These are phyloP conservation scores for Omphalea diandra DNA, from an alignment of 441 rosid species.

Conservation along the genomic window DNA sequence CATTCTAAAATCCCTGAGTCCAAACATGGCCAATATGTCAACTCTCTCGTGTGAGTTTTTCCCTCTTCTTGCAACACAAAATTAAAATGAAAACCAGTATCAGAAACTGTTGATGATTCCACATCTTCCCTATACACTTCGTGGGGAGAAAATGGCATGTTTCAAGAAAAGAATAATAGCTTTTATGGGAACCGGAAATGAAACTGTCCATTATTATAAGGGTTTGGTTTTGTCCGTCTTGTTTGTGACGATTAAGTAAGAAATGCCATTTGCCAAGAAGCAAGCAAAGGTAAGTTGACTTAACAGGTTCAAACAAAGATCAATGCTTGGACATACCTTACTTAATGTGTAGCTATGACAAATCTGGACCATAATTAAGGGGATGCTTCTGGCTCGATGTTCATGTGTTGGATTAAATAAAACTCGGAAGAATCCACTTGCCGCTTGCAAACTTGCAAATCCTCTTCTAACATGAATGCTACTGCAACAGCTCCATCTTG, in stretches of 20 bases:
- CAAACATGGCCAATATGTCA: too few relatives aligned
- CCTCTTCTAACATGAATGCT: neutral
- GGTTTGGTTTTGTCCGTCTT: neutral
- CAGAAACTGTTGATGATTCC: too few relatives aligned
- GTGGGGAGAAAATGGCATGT: too few relatives aligned
- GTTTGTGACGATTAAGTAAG: neutral
- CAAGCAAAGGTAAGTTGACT: neutral
- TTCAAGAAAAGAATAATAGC: too few relatives aligned
- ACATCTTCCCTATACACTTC: too few relatives aligned
- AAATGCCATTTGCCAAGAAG: conserved; percentile 7
- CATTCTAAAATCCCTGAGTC: neutral
- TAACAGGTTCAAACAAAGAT: neutral
- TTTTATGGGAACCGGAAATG: too few relatives aligned
- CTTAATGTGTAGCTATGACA: neutral
- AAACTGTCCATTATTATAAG: neutral
- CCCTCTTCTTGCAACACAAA: neutral
- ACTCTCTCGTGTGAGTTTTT: neutral
- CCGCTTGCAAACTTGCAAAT: conserved; percentile 11
- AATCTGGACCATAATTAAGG: neutral
- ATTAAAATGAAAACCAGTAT: neutral
- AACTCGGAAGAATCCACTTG: neutral
- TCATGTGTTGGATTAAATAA: neutral
- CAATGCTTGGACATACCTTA: neutral
- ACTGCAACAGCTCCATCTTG: too few relatives aligned
- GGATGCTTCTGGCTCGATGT: conserved; percentile 12